These are phyloP conservation scores for Pulveroboletus sp. DNA, from an alignment of 768 basidiomycete species.

Conservation along the genomic window DNA sequence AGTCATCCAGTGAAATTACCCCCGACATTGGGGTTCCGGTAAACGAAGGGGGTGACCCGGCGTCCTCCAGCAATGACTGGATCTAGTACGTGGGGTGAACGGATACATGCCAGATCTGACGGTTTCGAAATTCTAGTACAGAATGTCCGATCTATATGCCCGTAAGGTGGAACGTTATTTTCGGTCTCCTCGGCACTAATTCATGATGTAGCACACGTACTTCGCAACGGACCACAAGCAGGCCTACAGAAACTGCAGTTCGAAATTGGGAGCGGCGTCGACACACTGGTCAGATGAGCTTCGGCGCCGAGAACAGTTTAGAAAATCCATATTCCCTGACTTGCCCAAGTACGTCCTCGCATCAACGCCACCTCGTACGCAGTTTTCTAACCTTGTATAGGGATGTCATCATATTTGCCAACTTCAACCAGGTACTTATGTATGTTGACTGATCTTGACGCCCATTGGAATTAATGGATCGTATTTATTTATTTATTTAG, in stretches of 20 bases:
- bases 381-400: conserved; percentile 20
- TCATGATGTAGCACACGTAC: conserved; percentile 37
- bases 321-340: conserved; percentile 41
- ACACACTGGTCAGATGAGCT: conserved; percentile 39
- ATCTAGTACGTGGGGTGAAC: conserved; percentile 37
- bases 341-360: conserved; percentile 34
- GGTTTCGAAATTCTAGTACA: conserved; percentile 24
- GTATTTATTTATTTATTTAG: conserved; percentile 35
- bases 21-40: conserved; percentile 31
- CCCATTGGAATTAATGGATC: conserved; percentile 6
- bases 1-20: conserved; percentile 1
- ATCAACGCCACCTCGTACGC: neutral
- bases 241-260: conserved; percentile 29
- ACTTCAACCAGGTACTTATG: conserved; percentile 46
- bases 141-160: conserved; percentile 48
- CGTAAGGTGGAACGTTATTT: conserved; percentile 22
- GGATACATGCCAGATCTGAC: conserved; percentile 2
- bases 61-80: conserved; percentile 35
- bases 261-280: conserved; percentile 11
- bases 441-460: conserved; percentile 2
- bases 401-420: conserved; percentile 46
- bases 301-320: conserved; percentile 34
- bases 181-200: neutral
- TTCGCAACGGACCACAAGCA: conserved; percentile 51
- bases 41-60: conserved; percentile 41